A percentile compares a stretch with the other conserved stretches of the same genome.
Evolutionary conservation across 176 grass and related monocot species (phyloP).

Genomic region (Poa pratensis): DNA sequence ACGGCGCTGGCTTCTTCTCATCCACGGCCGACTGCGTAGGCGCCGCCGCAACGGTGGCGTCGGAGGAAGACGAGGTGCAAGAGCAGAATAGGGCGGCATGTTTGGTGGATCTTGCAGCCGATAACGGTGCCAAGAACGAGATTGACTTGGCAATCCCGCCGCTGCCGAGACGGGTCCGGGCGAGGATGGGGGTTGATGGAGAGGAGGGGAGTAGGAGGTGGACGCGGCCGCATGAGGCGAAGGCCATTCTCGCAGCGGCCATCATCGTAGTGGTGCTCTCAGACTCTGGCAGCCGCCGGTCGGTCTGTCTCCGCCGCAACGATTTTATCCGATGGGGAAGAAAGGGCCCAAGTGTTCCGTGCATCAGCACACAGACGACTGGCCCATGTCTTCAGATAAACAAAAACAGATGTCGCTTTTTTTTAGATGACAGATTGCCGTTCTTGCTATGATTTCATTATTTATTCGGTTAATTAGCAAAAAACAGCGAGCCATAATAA

Average conservation of each 20-base stretch:
- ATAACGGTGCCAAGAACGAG: slow-evolving; percentile 27
- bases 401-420: too few species aligned
- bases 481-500: too few species aligned
- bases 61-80: slow-evolving; percentile 9
- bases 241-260: slow-evolving; percentile 43
- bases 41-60: background rate
- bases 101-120: slow-evolving; percentile 36
- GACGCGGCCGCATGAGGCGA: slow-evolving; percentile 15
- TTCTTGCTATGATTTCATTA: too few species aligned
- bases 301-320: background rate
- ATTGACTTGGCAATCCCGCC: slow-evolving; percentile 17
- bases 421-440: too few species aligned
- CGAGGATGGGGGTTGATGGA: slow-evolving; percentile 1
- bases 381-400: background rate
- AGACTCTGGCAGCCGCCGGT: background rate
- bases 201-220: slow-evolving; percentile 27
- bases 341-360: background rate
- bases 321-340: slow-evolving; percentile 37
- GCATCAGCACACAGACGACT: background rate
- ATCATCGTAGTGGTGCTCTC: slow-evolving; percentile 16
- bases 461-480: too few species aligned
- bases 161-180: slow-evolving; percentile 14
- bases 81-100: slow-evolving; percentile 41
- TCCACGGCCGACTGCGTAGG: background rate
- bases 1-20: slow-evolving; percentile 24